phyloP scores from a whole-genome alignment of 2,329 filamentous ascomycete genomes.

The Byssochlamys sp. region DNA sequence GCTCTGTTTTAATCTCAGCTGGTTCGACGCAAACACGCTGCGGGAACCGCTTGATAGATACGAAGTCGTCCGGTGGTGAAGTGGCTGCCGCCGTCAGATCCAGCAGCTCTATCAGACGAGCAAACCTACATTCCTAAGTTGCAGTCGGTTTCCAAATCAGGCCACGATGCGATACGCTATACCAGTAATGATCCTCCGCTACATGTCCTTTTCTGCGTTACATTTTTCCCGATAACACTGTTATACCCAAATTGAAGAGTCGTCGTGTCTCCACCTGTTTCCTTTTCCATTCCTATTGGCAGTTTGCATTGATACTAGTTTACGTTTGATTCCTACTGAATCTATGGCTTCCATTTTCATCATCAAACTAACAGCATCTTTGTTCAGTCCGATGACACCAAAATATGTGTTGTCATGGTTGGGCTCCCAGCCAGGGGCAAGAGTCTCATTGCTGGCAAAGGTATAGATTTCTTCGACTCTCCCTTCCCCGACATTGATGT shows the following conservation, averaged over 20 bases:
- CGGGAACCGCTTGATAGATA: background rate
- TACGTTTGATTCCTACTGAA: background rate
- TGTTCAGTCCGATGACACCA: constrained; percentile 85
- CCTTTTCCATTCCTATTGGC: background rate
- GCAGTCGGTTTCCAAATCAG: background rate
- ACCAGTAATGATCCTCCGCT: constrained; percentile 13
- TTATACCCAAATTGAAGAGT: background rate
- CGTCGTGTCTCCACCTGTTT: background rate
- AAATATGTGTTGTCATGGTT: constrained; percentile 98
- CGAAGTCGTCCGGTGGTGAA: background rate
- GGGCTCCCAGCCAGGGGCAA: constrained; percentile 91
- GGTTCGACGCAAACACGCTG: background rate
- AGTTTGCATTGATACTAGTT: background rate
- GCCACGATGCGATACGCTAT: constrained; percentile 14
- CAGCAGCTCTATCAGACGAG: background rate
- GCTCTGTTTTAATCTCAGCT: background rate
- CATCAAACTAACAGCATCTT: constrained; percentile 38
- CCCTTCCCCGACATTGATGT: background rate
- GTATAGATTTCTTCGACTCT: constrained; percentile 41
- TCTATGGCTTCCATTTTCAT: background rate
- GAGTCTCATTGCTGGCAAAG: constrained; percentile 94
- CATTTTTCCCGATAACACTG: background rate
- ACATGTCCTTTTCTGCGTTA: background rate
- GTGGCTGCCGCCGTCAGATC: background rate
- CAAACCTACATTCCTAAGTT: background rate